Base-by-base conservation (phyloP, 768 basidiomycete species). In the Tulasnella sp. region DNA sequence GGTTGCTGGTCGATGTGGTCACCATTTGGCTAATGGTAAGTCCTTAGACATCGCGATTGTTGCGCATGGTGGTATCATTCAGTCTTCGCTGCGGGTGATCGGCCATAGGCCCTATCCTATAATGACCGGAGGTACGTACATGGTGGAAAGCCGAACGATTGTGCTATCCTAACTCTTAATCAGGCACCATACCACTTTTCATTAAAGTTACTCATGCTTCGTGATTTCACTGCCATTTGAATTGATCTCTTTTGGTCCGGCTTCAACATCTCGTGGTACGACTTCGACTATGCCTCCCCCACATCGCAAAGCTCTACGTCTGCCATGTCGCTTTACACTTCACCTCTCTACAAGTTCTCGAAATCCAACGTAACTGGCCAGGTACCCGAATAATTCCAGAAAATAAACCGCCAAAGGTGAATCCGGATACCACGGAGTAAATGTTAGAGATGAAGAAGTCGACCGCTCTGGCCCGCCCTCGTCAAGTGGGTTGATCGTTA, bases 21-120 rank as follows among this genome's bases (percentile, higher is more conserved):
- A 16, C n/a, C 48, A 26, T 3, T 42, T 79, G 69, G 35, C 7
- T n/a, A 57, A 35, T 29, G 48, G 32, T 35, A 73, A n/a, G 55
- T 15, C 10, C 35, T 57, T 75, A 93, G 92, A 88, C 80, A 87
- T 92, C 23, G 90, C 91, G 5, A 87, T 92, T 78, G 91, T 91
- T 0, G 88, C 89, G 0, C 92, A 93, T 81, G 86, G 88, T 23
- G 90, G 88, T 0, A 87, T 90, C 79, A 90, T 91, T 61, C 86
- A 87, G 67, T 89, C 87, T 0, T 88, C 92, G 73, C 80, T 91
- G 80, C 83, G 82, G 4, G 86, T 86, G 0, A 83, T 89, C 39
- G 88, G 85, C 5, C 86, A 90, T n/a, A 81, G 82, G 2, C 78
- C 74, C 11, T 90, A 88, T 82, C 71, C 80, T 6, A 83, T 92